phyloP scores from a whole-genome alignment of 2,329 filamentous ascomycete species.

The Dactylonectria macrodidyma region DNA sequence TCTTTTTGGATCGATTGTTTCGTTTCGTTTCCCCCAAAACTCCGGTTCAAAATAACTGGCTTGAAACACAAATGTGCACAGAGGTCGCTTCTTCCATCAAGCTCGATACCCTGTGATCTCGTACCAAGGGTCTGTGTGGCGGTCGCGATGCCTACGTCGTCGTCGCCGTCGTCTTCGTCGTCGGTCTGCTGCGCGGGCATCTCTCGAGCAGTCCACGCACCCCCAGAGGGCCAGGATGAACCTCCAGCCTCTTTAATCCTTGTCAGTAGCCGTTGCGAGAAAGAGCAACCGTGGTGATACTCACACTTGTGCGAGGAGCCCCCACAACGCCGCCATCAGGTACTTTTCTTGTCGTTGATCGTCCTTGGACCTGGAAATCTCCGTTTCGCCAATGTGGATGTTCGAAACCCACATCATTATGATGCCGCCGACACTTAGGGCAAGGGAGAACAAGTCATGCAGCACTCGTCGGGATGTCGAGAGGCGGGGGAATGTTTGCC shows the following conservation, averaged over 20 bases:
- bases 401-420: conserved; percentile 53
- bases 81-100: conserved; percentile 6
- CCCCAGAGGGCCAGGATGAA: conserved; percentile 50
- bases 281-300: conserved; percentile 18
- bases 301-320: conserved; percentile 46
- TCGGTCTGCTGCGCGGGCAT: conserved; percentile 38
- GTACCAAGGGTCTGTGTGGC: conserved; percentile 40
- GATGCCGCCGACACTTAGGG: conserved; percentile 52
- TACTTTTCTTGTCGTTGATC: conserved; percentile 37
- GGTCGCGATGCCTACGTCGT: conserved; percentile 29
- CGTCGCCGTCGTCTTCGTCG: conserved; percentile 34
- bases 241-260: conserved; percentile 43
- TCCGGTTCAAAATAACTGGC: conserved; percentile 15
- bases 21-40: conserved; percentile 4
- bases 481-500: conserved; percentile 46
- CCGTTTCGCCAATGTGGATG: conserved; percentile 36
- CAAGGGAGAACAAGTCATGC: conserved; percentile 53
- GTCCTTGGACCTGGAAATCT: conserved; percentile 19
- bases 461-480: conserved; percentile 48
- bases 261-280: background rate
- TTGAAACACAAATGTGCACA: conserved; percentile 2
- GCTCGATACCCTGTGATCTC: conserved; percentile 28
- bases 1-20: conserved; percentile 9
- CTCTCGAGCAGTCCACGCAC: conserved; percentile 47
- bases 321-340: conserved; percentile 42